Evolutionary conservation across 352 stramenopile genomes (phyloP).

Genomic region (Phytopythium sindhum): DNA sequence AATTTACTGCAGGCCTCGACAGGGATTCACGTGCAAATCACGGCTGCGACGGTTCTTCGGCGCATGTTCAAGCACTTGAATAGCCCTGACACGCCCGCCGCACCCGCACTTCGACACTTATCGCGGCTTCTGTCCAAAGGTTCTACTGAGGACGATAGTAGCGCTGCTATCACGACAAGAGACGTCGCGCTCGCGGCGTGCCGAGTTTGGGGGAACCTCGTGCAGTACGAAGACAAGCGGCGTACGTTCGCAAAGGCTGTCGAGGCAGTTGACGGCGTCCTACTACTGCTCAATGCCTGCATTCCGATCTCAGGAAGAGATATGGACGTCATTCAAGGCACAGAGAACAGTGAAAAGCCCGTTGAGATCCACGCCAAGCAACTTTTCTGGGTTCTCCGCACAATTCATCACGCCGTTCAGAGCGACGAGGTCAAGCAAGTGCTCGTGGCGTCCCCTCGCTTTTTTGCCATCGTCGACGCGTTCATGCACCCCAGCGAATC

Average conservation of each 20-base stretch:
- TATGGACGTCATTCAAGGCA: background rate
- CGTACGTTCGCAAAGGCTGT: slow-evolving; percentile 31
- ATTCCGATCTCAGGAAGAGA: slow-evolving; percentile 4
- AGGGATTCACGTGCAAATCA: slow-evolving; percentile 22
- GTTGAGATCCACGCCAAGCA: slow-evolving; percentile 15
- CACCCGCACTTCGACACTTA: slow-evolving; percentile 41
- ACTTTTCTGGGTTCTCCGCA: slow-evolving; percentile 35
- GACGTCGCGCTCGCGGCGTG: slow-evolving; percentile 29
- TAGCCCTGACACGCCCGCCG: slow-evolving; percentile 27
- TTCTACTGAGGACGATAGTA: background rate
- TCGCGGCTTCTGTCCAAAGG: slow-evolving; percentile 26
- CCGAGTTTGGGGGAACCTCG: slow-evolving; percentile 63
- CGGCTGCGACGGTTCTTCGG: slow-evolving; percentile 35
- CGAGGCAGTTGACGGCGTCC: slow-evolving; percentile 36
- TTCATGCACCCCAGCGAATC: slow-evolving; percentile 35
- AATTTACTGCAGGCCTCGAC: slow-evolving; percentile 49
- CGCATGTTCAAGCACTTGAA: slow-evolving; percentile 64
- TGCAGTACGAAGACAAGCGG: slow-evolving; percentile 58
- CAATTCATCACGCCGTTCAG: slow-evolving; percentile 18
- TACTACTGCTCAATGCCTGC: slow-evolving; percentile 30
- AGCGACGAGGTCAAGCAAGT: slow-evolving; percentile 28
- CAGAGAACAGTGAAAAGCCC: background rate
- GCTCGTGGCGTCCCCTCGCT: slow-evolving; percentile 35
- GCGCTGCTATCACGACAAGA: background rate
- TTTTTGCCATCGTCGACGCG: slow-evolving; percentile 40